Percentiles rank a stretch among this genome's conserved stretches.
phyloP scores from a whole-genome alignment of 768 basidiomycete species.

The Naganishia randhawae region DNA sequence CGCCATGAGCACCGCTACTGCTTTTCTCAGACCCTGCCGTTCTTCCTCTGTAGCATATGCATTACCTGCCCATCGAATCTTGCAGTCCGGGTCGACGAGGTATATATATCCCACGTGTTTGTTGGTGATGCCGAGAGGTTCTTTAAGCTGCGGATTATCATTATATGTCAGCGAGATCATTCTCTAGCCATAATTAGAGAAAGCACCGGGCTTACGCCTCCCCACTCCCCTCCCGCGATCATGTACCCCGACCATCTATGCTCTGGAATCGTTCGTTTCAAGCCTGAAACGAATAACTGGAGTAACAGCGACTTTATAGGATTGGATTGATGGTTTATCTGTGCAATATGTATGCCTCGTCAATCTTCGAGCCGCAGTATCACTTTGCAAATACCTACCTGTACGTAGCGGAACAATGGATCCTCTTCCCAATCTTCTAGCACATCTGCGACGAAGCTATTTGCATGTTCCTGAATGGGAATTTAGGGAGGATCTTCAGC shows the following conservation, averaged over 20 bases:
- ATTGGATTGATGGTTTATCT: conserved; percentile 92
- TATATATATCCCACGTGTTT: conserved; percentile 88
- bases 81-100: conserved; percentile 76
- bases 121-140: conserved; percentile 78
- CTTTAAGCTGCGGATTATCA: conserved; percentile 35
- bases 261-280: conserved; percentile 65
- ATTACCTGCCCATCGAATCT: conserved; percentile 87
- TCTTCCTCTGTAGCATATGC: conserved; percentile 77
- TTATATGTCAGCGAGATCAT: neutral
- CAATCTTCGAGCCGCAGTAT: neutral
- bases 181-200: neutral
- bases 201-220: conserved; percentile 37
- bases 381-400: conserved; percentile 31
- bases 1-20: conserved; percentile 48
- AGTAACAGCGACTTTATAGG: conserved; percentile 85
- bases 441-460: conserved; percentile 58
- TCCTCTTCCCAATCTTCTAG: conserved; percentile 38
- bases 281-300: conserved; percentile 70
- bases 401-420: conserved; percentile 43
- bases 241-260: conserved; percentile 52
- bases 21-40: conserved; percentile 63
- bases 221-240: conserved; percentile 48
- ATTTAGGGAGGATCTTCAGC: neutral
- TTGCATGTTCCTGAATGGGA: conserved; percentile 64
- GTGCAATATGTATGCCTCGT: conserved; percentile 2